Conservation (phyloP, 495 filamentous ascomycete species). For the Venustampulla echinocandica region DNA sequence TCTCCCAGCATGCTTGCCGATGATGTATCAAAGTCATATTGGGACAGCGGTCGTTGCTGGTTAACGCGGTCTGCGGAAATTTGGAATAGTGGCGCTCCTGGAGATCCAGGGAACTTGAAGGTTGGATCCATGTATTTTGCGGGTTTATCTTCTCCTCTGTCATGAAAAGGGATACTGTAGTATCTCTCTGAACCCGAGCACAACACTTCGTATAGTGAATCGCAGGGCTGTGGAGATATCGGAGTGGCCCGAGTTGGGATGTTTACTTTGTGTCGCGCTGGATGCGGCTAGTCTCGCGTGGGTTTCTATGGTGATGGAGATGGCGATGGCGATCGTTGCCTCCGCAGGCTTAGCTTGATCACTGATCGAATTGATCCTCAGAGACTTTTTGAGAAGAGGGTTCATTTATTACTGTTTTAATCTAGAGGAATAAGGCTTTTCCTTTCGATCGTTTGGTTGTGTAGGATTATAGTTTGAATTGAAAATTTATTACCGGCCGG, state of each 20-base stretch:
- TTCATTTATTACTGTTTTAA: too few species aligned
- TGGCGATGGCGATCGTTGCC: too few species aligned
- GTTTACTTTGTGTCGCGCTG: constrained; percentile 1
- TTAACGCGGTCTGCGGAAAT: constrained; percentile 77
- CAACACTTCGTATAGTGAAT: not conserved
- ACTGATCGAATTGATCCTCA: too few species aligned
- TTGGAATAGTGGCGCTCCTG: constrained; percentile 57
- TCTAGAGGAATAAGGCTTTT: too few species aligned
- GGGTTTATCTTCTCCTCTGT: not conserved
- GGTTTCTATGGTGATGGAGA: too few species aligned
- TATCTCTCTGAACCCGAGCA: not conserved
- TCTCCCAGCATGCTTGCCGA: constrained; percentile 4
- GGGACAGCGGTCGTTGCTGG: constrained; percentile 40
- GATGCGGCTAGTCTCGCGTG: not conserved
- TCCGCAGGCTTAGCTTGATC: too few species aligned
- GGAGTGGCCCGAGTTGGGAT: not conserved
- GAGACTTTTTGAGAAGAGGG: too few species aligned
- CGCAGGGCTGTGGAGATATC: not conserved
- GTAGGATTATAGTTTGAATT: too few species aligned
- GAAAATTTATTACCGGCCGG: too few species aligned
- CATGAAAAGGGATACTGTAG: too few species aligned
- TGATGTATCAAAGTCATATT: constrained; percentile 17
- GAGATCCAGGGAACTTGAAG: constrained; percentile 20
- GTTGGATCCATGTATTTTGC: constrained; percentile 14
- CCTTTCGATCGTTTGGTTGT: too few species aligned